Evolutionary conservation across 1,139 yeast species (phyloP).

Genomic region (Pichia sp.): DNA sequence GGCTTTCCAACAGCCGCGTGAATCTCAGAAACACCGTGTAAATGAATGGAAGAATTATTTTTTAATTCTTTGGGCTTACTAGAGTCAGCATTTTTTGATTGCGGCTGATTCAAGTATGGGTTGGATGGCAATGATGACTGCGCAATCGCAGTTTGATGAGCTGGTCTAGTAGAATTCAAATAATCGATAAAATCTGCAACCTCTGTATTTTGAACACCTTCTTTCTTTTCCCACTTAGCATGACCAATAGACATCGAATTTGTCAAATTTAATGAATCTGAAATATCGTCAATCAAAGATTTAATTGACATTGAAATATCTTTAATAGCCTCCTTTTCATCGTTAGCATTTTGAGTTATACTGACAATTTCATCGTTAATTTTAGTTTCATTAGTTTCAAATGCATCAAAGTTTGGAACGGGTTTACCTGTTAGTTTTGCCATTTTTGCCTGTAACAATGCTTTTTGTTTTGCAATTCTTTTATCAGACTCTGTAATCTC

Average conservation of each 20-base stretch:
- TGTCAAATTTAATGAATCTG: slow-evolving; percentile 35
- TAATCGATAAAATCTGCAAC: slow-evolving; percentile 58
- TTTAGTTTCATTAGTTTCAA: slow-evolving; percentile 48
- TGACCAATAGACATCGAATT: slow-evolving; percentile 45
- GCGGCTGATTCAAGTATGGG: slow-evolving; percentile 3
- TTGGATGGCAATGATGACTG: slow-evolving; percentile 5
- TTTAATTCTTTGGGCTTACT: background rate
- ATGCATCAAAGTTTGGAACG: slow-evolving; percentile 36
- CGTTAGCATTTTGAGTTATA: slow-evolving; percentile 47
- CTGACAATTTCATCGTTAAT: slow-evolving; percentile 47
- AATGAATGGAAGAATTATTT: background rate
- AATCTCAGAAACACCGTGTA: no score
- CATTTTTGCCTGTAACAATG: slow-evolving; percentile 73
- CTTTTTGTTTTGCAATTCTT: slow-evolving; percentile 70
- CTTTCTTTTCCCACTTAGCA: slow-evolving; percentile 79
- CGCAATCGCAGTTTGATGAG: slow-evolving; percentile 16
- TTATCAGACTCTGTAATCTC: slow-evolving; percentile 75
- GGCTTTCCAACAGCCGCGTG: no score
- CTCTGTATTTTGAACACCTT: slow-evolving; percentile 57
- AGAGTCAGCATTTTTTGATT: background rate
- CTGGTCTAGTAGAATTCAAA: slow-evolving; percentile 32
- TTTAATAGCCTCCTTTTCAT: slow-evolving; percentile 48
- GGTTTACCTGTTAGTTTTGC: slow-evolving; percentile 83
- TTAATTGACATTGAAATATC: slow-evolving; percentile 72
- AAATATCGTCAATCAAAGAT: slow-evolving; percentile 60